Evolutionary conservation across 2,329 filamentous ascomycete species (phyloP), one percentile per base, ranked within the genome.

Genomic region (Colletotrichum graminicola): DNA sequence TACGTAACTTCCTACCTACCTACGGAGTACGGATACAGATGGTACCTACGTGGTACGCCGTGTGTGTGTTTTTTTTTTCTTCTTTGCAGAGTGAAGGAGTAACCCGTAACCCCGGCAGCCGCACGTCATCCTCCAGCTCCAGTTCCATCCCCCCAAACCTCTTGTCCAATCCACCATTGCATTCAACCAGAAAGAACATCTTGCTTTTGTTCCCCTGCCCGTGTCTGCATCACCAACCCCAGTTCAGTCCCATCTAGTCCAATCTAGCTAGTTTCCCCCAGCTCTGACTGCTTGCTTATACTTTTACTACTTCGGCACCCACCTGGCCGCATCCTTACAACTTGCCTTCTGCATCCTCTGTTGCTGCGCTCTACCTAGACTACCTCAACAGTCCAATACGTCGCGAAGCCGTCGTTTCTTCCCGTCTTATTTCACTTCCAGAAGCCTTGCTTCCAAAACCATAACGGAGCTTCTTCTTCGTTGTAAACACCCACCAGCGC

Each of bases 41-140:
- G 45, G 43, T 47, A 47, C 43, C 16, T 43, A 11, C 10, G 41
- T 43, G 43, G 6, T 45, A 18, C 39, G 43, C 16, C 21, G 7
- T 21, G 10, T 45, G n/a, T 45, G n/a, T 45, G n/a, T 6, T 41
- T 10, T 11, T 18, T 2, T 41, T 43, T 21, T 43, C 3, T 39
- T 39, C 4, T n/a, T n/a, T 21, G 54, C 43, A 49, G 26, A 36
- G 52, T n/a, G 47, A 47, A 62, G 54, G 29, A 45, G 54, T 54
- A 45, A 26, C 59, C 60, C 45, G 65, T 69, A 23, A 64, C 69
- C 69, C 65, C 59, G 60, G 69, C 69, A 72, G 69, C 69, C 57
- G 54, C 69, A 72, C 65, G 69, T 72, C 69, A 72, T 72, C 52
- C 26, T 64, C 63, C 47, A 51, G 43, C 32, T 62, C 45, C 59